Base-by-base conservation (phyloP, 345 rosid genomes). In the Turnera subulata region DNA sequence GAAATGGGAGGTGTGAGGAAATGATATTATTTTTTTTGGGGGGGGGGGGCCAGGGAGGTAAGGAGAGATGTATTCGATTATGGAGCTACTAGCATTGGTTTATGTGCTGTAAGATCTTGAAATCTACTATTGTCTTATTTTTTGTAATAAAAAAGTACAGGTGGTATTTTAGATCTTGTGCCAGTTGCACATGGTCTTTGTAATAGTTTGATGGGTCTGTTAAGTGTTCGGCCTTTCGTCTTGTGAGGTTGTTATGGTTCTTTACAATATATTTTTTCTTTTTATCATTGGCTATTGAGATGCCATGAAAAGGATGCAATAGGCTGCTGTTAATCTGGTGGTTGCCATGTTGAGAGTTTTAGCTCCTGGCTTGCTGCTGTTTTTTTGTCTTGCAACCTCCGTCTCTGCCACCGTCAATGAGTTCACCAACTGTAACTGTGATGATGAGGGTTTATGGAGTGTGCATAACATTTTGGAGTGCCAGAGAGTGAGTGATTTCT, bases 401-500 rank as follows among this genome's bases (percentile, higher is more conserved):
- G 93, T 76, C 55, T 73, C 73, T 54, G 91, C 91, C 22, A 44
- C 5, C 19, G 89, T 81, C 19, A 68, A 58, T 46, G 96, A 78
- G 23, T 85, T 64, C 63, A 68, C 46, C 47, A 68, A 58, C 68
- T 89, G 96, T 63, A 85, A 83, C 63, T 92, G 98, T 53, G 98
- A 92, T 33, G 96, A 92, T 44, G 96, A 92, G 71, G 88, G 96
- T 0, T 70, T 69, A 11, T 83, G 87, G 80, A 80, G 79, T 37
- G 59, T 86, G 6, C 89, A 80, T 19, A 79, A 62, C 35, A 83
- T 89, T 73, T 50, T 84, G n/a, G 95, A 89, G 70, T 83, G 93
- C 49, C 97, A 92, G 51, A 84, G 71, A 75, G 93, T 89, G 62
- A 92, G 98, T 71, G 98, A 92, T 83, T 74, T 85, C 70, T 63